phyloP scores from a whole-genome alignment of 169 alveolate species.

The Cryptosporidium baileyi region DNA sequence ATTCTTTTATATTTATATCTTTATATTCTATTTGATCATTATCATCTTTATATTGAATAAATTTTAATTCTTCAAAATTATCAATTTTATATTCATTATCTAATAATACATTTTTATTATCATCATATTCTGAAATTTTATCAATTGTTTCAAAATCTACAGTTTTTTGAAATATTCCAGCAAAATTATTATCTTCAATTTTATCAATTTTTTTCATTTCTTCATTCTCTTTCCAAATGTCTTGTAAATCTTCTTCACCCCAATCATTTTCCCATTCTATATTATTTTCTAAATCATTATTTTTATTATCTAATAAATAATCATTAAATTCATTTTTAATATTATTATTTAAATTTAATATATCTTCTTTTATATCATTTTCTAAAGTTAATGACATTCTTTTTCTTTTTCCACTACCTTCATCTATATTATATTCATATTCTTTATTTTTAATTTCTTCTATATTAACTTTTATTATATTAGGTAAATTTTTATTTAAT shows the following conservation, averaged over 20 bases:
- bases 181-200: not conserved
- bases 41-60: too few species aligned
- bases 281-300: not conserved
- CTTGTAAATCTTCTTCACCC: not conserved
- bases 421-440: not conserved
- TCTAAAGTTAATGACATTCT: not conserved
- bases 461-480: too few species aligned
- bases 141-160: not conserved
- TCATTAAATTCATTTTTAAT: not conserved
- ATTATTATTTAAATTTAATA: not conserved
- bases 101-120: not conserved
- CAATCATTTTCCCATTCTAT: not conserved
- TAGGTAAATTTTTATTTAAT: not conserved
- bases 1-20: not conserved
- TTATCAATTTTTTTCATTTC: not conserved
- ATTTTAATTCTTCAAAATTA: not conserved
- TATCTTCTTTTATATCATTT: not conserved
- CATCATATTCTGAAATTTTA: too few species aligned
- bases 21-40: too few species aligned
- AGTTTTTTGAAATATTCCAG: not conserved
- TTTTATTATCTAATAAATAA: not conserved
- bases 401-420: too few species aligned
- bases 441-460: not conserved
- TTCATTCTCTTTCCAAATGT: not conserved
- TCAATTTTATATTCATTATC: not conserved